phyloP scores from a whole-genome alignment of 805 yeast species.

The Yarrowia hollandica region DNA sequence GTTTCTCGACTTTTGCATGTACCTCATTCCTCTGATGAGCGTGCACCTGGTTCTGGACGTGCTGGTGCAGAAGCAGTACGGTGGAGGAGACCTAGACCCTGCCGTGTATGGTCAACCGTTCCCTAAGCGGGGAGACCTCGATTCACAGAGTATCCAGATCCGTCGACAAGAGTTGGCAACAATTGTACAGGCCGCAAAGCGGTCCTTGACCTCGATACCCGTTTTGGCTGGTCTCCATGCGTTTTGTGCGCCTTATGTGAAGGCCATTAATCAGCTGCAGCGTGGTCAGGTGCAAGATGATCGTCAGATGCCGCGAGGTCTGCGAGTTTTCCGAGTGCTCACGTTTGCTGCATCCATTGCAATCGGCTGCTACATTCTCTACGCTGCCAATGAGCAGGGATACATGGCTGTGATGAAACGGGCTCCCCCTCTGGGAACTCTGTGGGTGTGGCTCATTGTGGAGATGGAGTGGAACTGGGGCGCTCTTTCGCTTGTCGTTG shows the following conservation, averaged over 20 bases:
- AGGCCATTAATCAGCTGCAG: slow-evolving; percentile 16
- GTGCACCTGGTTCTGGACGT: slow-evolving; percentile 42
- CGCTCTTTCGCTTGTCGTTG: slow-evolving; percentile 35
- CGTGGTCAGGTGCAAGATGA: background rate
- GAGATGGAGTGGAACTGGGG: slow-evolving; percentile 45
- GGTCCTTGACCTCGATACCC: slow-evolving; percentile 39
- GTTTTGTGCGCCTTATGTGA: slow-evolving; percentile 16
- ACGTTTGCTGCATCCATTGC: slow-evolving; percentile 35
- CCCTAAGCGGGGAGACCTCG: slow-evolving; percentile 24
- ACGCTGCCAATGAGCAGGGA: slow-evolving; percentile 41
- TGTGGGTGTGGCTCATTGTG: slow-evolving; percentile 45
- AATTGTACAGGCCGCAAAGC: slow-evolving; percentile 29
- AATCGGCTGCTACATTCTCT: slow-evolving; percentile 42
- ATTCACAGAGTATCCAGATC: background rate
- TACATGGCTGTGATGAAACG: slow-evolving; percentile 44
- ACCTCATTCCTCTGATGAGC: slow-evolving; percentile 40
- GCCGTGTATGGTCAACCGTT: background rate
- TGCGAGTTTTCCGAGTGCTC: slow-evolving; percentile 33
- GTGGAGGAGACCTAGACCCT: slow-evolving; percentile 34
- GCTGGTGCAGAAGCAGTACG: slow-evolving; percentile 44
- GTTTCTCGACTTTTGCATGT: slow-evolving; percentile 38
- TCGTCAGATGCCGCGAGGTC: slow-evolving; percentile 32
- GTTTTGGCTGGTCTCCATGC: slow-evolving; percentile 38
- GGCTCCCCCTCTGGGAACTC: slow-evolving; percentile 47
- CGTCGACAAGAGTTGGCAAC: slow-evolving; percentile 25